Percentiles rank a stretch among this genome's conserved stretches.
phyloP scores from a whole-genome alignment of 441 rosid species.

The Corymbia citriodora region DNA sequence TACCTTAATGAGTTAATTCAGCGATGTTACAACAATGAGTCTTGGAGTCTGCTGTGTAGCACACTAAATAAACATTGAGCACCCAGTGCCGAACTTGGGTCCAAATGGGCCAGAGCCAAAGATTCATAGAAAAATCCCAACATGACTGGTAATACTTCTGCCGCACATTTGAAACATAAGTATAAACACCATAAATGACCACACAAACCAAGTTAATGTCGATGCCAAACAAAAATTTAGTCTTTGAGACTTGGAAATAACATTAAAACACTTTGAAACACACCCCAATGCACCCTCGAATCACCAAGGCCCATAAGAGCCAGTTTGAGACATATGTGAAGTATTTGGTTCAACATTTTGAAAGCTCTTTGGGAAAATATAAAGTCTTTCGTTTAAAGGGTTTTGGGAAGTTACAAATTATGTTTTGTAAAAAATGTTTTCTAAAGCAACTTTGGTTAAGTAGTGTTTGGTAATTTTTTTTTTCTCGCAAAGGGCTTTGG shows the following conservation, averaged over 20 bases:
- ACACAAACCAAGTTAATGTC: neutral
- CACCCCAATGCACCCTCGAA: neutral
- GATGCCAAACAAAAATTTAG: neutral
- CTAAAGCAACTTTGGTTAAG: no score
- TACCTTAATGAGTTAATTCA: no score
- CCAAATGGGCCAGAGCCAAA: neutral
- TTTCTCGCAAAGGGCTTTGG: no score
- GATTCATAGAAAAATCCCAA: neutral
- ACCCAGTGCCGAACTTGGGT: neutral
- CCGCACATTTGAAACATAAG: neutral
- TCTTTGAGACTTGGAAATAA: neutral
- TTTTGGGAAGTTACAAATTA: no score
- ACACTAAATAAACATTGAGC: neutral
- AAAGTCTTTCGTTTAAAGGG: no score
- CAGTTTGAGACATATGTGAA: neutral
- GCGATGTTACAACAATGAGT: neutral
- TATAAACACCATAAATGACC: neutral
- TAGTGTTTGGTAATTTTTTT: no score
- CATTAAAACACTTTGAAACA: neutral
- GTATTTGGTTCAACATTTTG: no score
- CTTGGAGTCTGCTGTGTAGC: neutral
- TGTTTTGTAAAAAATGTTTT: no score
- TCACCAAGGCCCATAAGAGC: neutral
- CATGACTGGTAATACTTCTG: neutral
- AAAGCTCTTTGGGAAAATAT: no score